Evolutionary conservation across 371 early-diverging fungal genomes (phyloP).

Genomic region (Coemansia sp.): DNA sequence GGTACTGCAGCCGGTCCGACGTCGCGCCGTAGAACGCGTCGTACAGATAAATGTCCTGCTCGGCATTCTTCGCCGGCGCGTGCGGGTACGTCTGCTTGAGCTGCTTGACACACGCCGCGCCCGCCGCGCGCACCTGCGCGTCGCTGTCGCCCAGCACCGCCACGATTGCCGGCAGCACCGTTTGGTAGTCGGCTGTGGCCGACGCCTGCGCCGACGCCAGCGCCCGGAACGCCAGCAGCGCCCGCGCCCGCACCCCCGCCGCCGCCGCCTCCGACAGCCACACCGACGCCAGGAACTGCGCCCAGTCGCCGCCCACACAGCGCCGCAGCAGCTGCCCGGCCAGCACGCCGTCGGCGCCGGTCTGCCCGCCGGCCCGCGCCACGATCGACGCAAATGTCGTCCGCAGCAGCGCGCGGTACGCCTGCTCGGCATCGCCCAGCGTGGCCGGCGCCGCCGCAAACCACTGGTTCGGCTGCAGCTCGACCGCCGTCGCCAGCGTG

Average conservation of each 20-base stretch:
- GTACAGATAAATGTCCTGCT: constrained; percentile 56
- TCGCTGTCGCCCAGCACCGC: constrained; percentile 60
- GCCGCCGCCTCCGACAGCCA: constrained; percentile 58
- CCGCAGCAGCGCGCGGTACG: constrained; percentile 28
- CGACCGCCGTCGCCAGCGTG: constrained; percentile 3
- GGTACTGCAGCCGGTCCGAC: constrained; percentile 55
- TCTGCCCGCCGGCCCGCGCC: constrained; percentile 11
- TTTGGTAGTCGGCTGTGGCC: constrained; percentile 66
- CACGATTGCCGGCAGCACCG: constrained; percentile 75
- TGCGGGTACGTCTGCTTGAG: constrained; percentile 43
- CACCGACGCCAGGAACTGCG: constrained; percentile 64
- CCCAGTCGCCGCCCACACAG: constrained; percentile 59
- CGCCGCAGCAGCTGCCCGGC: constrained; percentile 57
- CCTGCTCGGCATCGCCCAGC: constrained; percentile 3
- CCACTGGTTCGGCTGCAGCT: constrained; percentile 32
- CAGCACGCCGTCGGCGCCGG: constrained; percentile 52
- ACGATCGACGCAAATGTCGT: constrained; percentile 15
- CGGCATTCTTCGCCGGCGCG: constrained; percentile 28
- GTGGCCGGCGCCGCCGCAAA: background rate
- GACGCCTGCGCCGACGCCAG: constrained; percentile 41
- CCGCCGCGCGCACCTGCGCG: constrained; percentile 60
- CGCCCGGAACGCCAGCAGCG: constrained; percentile 63
- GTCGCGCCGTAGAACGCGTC: constrained; percentile 58
- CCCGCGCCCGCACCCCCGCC: constrained; percentile 55
- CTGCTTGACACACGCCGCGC: constrained; percentile 57